Percentiles rank a stretch among this genome's conserved stretches.
phyloP scores from a whole-genome alignment of 1,284 basidiomycete species.

The Cryptococcus sp. region DNA sequence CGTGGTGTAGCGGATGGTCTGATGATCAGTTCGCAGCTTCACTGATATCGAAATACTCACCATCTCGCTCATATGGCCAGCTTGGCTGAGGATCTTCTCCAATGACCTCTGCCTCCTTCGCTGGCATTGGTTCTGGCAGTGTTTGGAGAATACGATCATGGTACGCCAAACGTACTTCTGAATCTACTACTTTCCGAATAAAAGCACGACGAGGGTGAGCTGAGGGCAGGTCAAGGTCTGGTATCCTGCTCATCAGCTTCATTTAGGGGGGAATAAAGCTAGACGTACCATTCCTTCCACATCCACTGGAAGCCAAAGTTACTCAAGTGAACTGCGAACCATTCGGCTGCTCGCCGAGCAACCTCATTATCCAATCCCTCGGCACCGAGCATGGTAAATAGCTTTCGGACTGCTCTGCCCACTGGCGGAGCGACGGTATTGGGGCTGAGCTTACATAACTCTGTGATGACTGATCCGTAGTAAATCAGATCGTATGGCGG shows the following conservation, averaged over 20 bases:
- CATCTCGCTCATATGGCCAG: slow-evolving; percentile 75
- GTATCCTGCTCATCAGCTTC: slow-evolving; percentile 58
- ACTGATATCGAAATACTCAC: slow-evolving; percentile 49
- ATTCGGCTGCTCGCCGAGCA: slow-evolving; percentile 76
- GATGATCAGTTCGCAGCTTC: not conserved
- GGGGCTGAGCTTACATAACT: slow-evolving; percentile 88
- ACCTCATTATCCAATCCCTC: slow-evolving; percentile 83
- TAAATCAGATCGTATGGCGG: slow-evolving; percentile 75
- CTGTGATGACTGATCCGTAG: slow-evolving; percentile 83
- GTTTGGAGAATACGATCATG: slow-evolving; percentile 89
- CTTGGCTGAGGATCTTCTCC: slow-evolving; percentile 73
- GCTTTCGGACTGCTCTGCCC: slow-evolving; percentile 84
- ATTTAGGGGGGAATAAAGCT: not conserved
- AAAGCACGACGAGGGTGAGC: slow-evolving; percentile 83
- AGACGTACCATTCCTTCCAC: slow-evolving; percentile 95
- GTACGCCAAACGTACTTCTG: slow-evolving; percentile 88
- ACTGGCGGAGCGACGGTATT: slow-evolving; percentile 91
- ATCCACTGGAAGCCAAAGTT: slow-evolving; percentile 99
- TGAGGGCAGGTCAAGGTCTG: slow-evolving; percentile 66
- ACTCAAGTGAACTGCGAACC: slow-evolving; percentile 94
- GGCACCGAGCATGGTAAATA: slow-evolving; percentile 64
- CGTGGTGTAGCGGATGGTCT: slow-evolving; percentile 72
- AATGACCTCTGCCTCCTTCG: slow-evolving; percentile 56
- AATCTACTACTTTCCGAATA: slow-evolving; percentile 80
- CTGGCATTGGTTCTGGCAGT: slow-evolving; percentile 71